Percentiles rank a stretch among this genome's conserved stretches.
These are phyloP conservation scores for Mucuna pruriens DNA, from an alignment of 306 rosid genomes.

Conservation along the genomic window DNA sequence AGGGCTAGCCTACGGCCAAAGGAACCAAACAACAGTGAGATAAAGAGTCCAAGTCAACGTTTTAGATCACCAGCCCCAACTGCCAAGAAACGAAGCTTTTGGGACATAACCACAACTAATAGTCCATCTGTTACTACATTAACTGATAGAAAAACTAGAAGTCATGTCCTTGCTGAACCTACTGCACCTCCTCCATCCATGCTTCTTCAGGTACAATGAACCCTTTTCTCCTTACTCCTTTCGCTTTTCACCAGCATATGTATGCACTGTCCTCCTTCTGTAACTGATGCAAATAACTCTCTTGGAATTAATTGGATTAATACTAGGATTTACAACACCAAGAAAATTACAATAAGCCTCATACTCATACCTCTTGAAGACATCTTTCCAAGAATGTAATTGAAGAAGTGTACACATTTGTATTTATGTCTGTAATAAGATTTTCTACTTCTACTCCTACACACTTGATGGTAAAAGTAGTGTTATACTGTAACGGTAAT, in stretches of 20 bases:
- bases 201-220: conserved; percentile 90
- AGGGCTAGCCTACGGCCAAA: conserved; percentile 63
- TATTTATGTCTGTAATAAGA: background rate
- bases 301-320: background rate
- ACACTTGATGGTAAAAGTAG: background rate
- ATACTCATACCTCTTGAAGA: background rate
- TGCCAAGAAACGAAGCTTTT: conserved; percentile 89
- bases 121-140: conserved; percentile 80
- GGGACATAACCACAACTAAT: conserved; percentile 89
- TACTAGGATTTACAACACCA: background rate
- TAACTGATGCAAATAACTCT: conserved; percentile 41
- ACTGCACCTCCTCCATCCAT: conserved; percentile 73
- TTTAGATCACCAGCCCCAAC: conserved; percentile 79
- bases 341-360: background rate
- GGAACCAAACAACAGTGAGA: conserved; percentile 69
- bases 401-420: background rate
- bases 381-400: background rate
- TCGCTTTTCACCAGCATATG: background rate
- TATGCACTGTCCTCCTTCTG: conserved; percentile 25
- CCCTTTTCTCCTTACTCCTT: conserved; percentile 22
- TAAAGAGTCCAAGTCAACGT: conserved; percentile 80
- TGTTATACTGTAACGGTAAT: background rate
- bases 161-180: conserved; percentile 76
- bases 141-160: conserved; percentile 88
- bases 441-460: background rate